These are phyloP conservation scores for Fagopyrum esculentum DNA, from an alignment of 148 eudicot genomes.

Conservation along the genomic window DNA sequence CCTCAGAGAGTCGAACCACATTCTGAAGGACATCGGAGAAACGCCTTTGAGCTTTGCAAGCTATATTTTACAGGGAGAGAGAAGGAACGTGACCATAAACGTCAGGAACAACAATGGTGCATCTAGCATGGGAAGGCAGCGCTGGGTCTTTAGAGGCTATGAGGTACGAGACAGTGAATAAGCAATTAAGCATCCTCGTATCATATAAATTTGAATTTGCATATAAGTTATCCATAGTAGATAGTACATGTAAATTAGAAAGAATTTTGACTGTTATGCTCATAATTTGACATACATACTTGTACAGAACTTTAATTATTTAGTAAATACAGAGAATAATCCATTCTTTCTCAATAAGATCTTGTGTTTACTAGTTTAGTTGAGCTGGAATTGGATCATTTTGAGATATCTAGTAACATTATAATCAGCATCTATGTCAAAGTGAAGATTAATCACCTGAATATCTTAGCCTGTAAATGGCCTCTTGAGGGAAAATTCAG, in stretches of 20 bases:
- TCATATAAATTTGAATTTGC: neutral
- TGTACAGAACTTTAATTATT: neutral
- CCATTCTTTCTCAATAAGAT: neutral
- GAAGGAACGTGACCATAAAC: neutral
- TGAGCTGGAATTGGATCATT: neutral
- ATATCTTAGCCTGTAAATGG: conserved; percentile 17
- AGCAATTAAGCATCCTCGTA: no score
- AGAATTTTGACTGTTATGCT: neutral
- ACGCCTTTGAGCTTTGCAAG: neutral
- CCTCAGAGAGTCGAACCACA: neutral
- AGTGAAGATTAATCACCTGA: neutral
- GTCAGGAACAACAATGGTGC: neutral
- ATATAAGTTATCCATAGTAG: neutral
- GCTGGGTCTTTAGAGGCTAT: neutral
- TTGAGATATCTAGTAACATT: neutral
- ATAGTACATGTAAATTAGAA: neutral
- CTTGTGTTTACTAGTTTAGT: neutral
- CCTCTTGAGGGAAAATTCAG: conserved; percentile 67
- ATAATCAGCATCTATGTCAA: neutral
- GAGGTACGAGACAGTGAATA: neutral
- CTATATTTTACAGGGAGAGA: neutral
- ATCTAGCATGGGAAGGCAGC: neutral
- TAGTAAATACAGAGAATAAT: neutral
- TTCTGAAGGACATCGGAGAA: neutral
- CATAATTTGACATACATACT: neutral